Percentiles rank a stretch among this genome's conserved stretches.
Evolutionary conservation across 768 basidiomycete species (phyloP).

Genomic region (Collybia sordida): DNA sequence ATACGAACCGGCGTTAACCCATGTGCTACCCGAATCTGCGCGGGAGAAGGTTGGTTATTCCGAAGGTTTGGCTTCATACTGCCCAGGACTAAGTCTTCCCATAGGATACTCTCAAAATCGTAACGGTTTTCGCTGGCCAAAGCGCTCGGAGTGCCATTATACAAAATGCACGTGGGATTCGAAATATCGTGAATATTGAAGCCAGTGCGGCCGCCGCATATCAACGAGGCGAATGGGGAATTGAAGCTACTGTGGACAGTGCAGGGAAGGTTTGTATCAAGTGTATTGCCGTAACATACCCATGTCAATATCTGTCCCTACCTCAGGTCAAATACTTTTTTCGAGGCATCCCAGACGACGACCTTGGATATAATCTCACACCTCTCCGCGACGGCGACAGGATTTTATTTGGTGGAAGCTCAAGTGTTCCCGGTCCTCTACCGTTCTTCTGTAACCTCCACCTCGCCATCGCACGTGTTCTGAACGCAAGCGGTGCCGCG

Average conservation of each 20-base stretch:
- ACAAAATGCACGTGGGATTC: slow-evolving; percentile 4
- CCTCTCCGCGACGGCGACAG: slow-evolving; percentile 15
- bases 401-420: slow-evolving; percentile 16
- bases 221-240: slow-evolving; percentile 11
- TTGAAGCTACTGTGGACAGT: slow-evolving; percentile 9
- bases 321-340: slow-evolving; percentile 8
- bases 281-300: neutral
- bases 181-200: slow-evolving; percentile 12
- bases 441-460: slow-evolving; percentile 20
- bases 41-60: slow-evolving; percentile 5
- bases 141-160: slow-evolving; percentile 2
- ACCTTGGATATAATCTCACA: slow-evolving; percentile 4
- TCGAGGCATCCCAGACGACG: slow-evolving; percentile 6
- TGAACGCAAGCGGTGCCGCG: slow-evolving; percentile 6
- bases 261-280: slow-evolving; percentile 4
- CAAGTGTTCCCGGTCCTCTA: slow-evolving; percentile 13
- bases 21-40: slow-evolving; percentile 13
- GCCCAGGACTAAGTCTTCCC: neutral
- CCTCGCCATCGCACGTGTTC: slow-evolving; percentile 20
- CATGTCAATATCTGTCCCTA: neutral
- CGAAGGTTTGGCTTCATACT: neutral
- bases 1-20: slow-evolving; percentile 8
- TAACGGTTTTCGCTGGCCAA: slow-evolving; percentile 10
- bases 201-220: slow-evolving; percentile 9
- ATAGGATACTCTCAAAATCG: slow-evolving; percentile 10